Conservation (phyloP, 768 basidiomycete genomes). For the Rhodotorula babjevae region DNA sequence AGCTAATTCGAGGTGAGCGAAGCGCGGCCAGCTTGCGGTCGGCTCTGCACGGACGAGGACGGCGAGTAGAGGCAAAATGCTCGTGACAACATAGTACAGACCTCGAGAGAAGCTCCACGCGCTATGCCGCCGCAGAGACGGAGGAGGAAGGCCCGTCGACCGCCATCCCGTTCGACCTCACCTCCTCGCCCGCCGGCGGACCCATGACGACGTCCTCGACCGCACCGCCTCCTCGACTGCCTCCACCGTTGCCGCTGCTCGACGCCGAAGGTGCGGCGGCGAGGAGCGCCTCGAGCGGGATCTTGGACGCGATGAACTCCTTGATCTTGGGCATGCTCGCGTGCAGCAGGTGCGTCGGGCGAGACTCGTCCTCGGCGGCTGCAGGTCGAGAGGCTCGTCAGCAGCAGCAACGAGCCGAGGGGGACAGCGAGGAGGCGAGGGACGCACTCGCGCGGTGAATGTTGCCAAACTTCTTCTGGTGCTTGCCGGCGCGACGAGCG, state of each 20-base stretch:
- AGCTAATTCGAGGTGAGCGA: too few relatives aligned
- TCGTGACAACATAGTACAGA: neutral
- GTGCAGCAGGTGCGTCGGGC: conserved; percentile 31
- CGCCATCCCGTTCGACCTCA: neutral
- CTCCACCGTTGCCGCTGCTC: neutral
- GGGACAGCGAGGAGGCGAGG: too few relatives aligned
- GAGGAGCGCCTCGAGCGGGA: conserved; percentile 1
- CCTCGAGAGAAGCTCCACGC: too few relatives aligned
- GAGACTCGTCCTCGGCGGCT: conserved; percentile 37
- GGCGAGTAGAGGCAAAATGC: too few relatives aligned
- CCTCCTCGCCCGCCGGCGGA: neutral
- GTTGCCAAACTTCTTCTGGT: conserved; percentile 37
- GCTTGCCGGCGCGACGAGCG: conserved; percentile 27
- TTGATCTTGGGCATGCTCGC: conserved; percentile 35
- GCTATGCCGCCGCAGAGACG: too few relatives aligned
- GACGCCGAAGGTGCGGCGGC: neutral
- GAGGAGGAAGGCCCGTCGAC: neutral
- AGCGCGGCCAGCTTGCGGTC: too few relatives aligned
- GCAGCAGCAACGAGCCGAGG: neutral
- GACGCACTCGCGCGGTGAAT: conserved; percentile 29
- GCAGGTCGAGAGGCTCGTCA: neutral
- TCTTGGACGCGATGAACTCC: conserved; percentile 20
- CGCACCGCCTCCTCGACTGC: too few relatives aligned
- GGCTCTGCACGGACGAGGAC: too few relatives aligned
- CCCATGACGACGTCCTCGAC: neutral